These are phyloP conservation scores for Sclerotinia glacialis DNA, from an alignment of 2,329 filamentous ascomycete genomes.

Conservation along the genomic window DNA sequence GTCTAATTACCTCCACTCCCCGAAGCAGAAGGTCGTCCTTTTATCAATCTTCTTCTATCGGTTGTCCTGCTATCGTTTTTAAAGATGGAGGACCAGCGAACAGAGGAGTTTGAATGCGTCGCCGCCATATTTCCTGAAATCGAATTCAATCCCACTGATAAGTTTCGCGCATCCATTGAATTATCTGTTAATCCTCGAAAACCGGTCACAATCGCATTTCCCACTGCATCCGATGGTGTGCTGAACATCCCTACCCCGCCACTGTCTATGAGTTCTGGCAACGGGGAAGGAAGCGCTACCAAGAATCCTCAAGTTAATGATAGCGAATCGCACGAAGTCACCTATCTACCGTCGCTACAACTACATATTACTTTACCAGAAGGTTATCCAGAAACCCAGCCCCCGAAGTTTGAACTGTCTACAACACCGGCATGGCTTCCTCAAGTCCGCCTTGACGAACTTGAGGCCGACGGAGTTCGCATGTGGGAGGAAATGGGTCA, in stretches of 20 bases:
- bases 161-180: constrained; percentile 51
- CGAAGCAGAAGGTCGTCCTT: constrained; percentile 31
- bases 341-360: constrained; percentile 56
- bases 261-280: constrained; percentile 29
- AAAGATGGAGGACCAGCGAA: constrained; percentile 62
- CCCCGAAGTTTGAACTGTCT: constrained; percentile 52
- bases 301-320: constrained; percentile 21
- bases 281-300: constrained; percentile 10
- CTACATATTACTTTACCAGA: constrained; percentile 54
- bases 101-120: constrained; percentile 58
- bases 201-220: constrained; percentile 57
- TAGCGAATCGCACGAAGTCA: constrained; percentile 35
- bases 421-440: constrained; percentile 59
- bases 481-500: constrained; percentile 63
- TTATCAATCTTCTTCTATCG: constrained; percentile 32
- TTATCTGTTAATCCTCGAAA: constrained; percentile 55
- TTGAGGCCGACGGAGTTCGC: constrained; percentile 50
- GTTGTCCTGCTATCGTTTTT: constrained; percentile 38
- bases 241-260: constrained; percentile 35
- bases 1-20: constrained; percentile 6
- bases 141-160: constrained; percentile 44
- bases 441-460: constrained; percentile 45
- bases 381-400: constrained; percentile 54
- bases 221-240: constrained; percentile 45
- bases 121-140: constrained; percentile 68